phyloP scores from a whole-genome alignment of 495 filamentous ascomycete species.

The Talaromyces borbonicus region DNA sequence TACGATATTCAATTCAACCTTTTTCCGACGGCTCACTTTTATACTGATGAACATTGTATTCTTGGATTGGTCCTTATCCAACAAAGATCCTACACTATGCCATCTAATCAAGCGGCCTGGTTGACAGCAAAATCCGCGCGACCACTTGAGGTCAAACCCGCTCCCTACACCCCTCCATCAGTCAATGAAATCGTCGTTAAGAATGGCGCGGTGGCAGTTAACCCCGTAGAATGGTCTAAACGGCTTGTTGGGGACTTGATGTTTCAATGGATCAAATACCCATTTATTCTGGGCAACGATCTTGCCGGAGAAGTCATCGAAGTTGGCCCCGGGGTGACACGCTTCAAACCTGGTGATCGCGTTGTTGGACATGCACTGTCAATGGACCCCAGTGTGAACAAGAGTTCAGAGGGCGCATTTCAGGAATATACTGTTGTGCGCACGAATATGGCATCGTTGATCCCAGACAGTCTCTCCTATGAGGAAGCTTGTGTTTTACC shows the following conservation, averaged over 20 bases:
- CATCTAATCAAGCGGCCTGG: slow-evolving; percentile 36
- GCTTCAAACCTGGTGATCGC: slow-evolving; percentile 32
- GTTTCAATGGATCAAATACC: slow-evolving; percentile 11
- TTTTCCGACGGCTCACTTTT: too few species aligned
- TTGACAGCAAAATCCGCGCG: slow-evolving; percentile 15
- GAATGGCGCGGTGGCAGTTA: slow-evolving; percentile 33
- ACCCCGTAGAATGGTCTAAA: slow-evolving; percentile 27
- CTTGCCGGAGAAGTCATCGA: slow-evolving; percentile 31
- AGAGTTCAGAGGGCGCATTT: slow-evolving; percentile 28
- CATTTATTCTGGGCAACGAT: slow-evolving; percentile 28
- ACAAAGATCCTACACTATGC: too few species aligned
- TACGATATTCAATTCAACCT: too few species aligned
- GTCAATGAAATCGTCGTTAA: slow-evolving; percentile 28
- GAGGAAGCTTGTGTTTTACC: slow-evolving; percentile 31
- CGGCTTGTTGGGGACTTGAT: slow-evolving; percentile 8
- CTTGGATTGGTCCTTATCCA: too few species aligned
- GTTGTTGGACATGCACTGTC: slow-evolving; percentile 24
- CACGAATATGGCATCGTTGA: slow-evolving; percentile 12
- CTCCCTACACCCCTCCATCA: slow-evolving; percentile 23
- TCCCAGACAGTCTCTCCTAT: slow-evolving; percentile 28
- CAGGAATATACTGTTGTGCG: slow-evolving; percentile 25
- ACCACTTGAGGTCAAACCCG: slow-evolving; percentile 24
- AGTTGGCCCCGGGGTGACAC: slow-evolving; percentile 21
- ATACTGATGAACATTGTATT: too few species aligned
- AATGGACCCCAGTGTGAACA: slow-evolving; percentile 12